Base-by-base conservation (phyloP, 495 filamentous ascomycete genomes). In the Penicillium samsonianum region DNA sequence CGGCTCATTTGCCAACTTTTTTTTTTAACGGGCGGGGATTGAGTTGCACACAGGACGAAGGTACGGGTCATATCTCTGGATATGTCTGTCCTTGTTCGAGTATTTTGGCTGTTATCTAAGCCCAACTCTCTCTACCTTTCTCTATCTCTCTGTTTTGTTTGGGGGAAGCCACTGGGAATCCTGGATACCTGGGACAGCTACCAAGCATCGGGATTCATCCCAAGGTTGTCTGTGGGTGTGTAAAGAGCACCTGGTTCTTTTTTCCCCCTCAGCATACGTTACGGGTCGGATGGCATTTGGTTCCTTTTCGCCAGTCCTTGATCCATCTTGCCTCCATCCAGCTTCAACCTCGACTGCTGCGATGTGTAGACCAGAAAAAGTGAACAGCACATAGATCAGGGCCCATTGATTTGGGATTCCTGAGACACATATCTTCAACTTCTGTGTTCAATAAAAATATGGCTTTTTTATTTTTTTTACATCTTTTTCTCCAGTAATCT, bases 201-300 rank as follows among this genome's bases (percentile, higher is more conserved):
- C 26, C 44, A 57, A 57, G 54, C 44, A 38, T 25, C 43, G 54
- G 54, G 46, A 57, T 48, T 41, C 45, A 50, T 57, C 44, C 54
- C 42, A 55, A 28, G 19, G 42, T 38, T 40, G 30, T 37, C 22
- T 46, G 35, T 41, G 30, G 37, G 53, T 35, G 22, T 38, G 28
- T 26, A 26, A 26, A 45, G 41, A n/a, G 30, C 43, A 45, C 37
- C 45, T 12, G 53, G 25, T 38, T 51, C 26, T 55, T 48, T 48
- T 44, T 35, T 37, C 56, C 41, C 41, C 42, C 50, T 56, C 58
- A 56, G 55, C 60, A 61, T 58, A 68, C 55, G 60, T 56, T 65
- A 31, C 65, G 67, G 67, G 60, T 65, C 64, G 67, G 67, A 63
- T 61, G 67, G 67, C 65, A 67, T 69, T 69, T 69, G 67, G 67